phyloP scores from a whole-genome alignment of 2,329 filamentous ascomycete species.

The Botrytis tulipae region DNA sequence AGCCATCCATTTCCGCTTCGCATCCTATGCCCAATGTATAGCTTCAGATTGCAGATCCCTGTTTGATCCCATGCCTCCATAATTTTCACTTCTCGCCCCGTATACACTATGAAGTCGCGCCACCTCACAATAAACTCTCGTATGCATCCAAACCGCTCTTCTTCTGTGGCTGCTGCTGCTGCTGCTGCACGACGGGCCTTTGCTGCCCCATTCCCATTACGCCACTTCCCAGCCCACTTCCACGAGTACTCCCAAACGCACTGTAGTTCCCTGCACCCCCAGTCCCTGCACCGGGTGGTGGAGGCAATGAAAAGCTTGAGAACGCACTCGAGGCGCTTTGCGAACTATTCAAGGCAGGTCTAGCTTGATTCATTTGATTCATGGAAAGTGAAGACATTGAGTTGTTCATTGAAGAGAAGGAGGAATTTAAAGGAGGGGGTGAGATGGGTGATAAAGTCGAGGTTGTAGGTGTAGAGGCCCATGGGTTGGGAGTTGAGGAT shows the following conservation, averaged over 20 bases:
- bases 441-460: slow-evolving; percentile 8
- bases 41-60: background rate
- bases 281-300: slow-evolving; percentile 27
- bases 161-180: slow-evolving; percentile 34
- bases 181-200: slow-evolving; percentile 20
- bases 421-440: background rate
- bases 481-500: slow-evolving; percentile 47
- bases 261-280: slow-evolving; percentile 23
- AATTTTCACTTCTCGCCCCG: background rate
- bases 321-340: slow-evolving; percentile 46
- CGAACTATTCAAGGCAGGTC: slow-evolving; percentile 41
- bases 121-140: slow-evolving; percentile 51
- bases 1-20: background rate
- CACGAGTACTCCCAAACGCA: slow-evolving; percentile 28
- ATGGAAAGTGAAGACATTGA: slow-evolving; percentile 52
- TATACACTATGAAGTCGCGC: background rate
- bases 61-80: background rate
- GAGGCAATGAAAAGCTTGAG: slow-evolving; percentile 38
- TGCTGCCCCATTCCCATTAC: slow-evolving; percentile 23
- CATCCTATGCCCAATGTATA: background rate
- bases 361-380: slow-evolving; percentile 38
- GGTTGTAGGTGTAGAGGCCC: slow-evolving; percentile 43
- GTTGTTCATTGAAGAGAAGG: slow-evolving; percentile 40
- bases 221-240: slow-evolving; percentile 27
- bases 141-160: slow-evolving; percentile 53